These are phyloP conservation scores for Coemansia asiatica DNA, from an alignment of 192 early-diverging fungal genomes.

Conservation along the genomic window DNA sequence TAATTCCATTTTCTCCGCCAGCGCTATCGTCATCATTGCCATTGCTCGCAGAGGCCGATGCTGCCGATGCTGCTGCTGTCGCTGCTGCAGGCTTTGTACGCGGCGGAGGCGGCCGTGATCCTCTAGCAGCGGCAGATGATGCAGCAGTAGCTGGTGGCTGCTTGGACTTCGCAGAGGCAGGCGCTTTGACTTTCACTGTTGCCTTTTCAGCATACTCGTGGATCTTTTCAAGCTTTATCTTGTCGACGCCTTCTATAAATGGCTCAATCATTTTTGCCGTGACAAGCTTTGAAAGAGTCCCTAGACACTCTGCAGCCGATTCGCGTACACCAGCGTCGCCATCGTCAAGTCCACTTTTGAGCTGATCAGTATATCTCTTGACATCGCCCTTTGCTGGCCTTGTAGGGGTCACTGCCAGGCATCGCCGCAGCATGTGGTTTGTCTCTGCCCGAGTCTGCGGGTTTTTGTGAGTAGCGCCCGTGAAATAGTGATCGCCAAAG, in stretches of 20 bases:
- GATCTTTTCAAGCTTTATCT: slow-evolving; percentile 84
- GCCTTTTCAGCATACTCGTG: slow-evolving; percentile 88
- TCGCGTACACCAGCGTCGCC: slow-evolving; percentile 81
- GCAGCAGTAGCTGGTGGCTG: slow-evolving; percentile 24
- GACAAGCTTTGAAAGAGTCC: slow-evolving; percentile 85
- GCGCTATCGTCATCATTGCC: not conserved
- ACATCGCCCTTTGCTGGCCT: slow-evolving; percentile 77
- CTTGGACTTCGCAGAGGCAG: slow-evolving; percentile 38
- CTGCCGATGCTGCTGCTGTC: slow-evolving; percentile 3
- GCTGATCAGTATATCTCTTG: slow-evolving; percentile 74
- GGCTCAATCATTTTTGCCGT: slow-evolving; percentile 73
- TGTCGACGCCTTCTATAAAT: slow-evolving; percentile 82
- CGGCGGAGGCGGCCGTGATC: slow-evolving; percentile 29
- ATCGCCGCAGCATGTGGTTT: slow-evolving; percentile 71
- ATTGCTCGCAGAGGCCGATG: slow-evolving; percentile 2
- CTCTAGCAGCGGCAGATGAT: slow-evolving; percentile 12
- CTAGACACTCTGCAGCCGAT: slow-evolving; percentile 79
- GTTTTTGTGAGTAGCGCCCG: slow-evolving; percentile 82
- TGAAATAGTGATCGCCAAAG: slow-evolving; percentile 75
- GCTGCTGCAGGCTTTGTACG: slow-evolving; percentile 1
- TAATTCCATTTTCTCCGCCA: slow-evolving; percentile 11
- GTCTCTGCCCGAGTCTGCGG: slow-evolving; percentile 84
- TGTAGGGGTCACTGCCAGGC: slow-evolving; percentile 69
- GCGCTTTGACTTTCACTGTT: slow-evolving; percentile 68
- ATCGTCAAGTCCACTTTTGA: slow-evolving; percentile 82